Evolutionary conservation across 1,284 basidiomycete genomes (phyloP).

Genomic region (Rhodotorula sp.): DNA sequence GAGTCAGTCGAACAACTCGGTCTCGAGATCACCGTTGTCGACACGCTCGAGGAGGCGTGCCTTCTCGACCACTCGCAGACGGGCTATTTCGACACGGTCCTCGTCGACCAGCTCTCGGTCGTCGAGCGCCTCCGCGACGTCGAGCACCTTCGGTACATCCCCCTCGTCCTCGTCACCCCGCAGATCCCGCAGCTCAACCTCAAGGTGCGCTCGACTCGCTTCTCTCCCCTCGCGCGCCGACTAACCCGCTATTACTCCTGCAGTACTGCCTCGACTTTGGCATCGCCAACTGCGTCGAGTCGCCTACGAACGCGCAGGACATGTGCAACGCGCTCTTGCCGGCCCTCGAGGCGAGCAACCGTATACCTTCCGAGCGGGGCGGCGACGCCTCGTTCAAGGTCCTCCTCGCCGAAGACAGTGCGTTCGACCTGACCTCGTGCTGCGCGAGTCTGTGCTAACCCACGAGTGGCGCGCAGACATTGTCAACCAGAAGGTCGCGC

Average conservation of each 20-base stretch:
- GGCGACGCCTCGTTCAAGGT: conserved; percentile 82
- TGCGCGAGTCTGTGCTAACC: neutral
- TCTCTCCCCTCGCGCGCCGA: neutral
- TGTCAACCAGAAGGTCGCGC: conserved; percentile 95
- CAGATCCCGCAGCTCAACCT: conserved; percentile 47
- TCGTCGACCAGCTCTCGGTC: conserved; percentile 81
- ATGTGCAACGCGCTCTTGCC: conserved; percentile 88
- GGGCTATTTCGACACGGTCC: conserved; percentile 91
- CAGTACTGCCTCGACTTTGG: conserved; percentile 53
- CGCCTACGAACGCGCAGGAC: conserved; percentile 83
- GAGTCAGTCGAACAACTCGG: conserved; percentile 76
- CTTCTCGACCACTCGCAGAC: conserved; percentile 55
- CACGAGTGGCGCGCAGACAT: conserved; percentile 54
- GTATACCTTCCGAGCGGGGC: conserved; percentile 43
- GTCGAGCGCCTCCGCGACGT: conserved; percentile 87
- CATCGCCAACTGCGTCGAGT: conserved; percentile 85
- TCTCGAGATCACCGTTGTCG: conserved; percentile 75
- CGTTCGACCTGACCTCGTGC: conserved; percentile 3
- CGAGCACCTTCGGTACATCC: conserved; percentile 93
- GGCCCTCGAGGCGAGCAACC: conserved; percentile 73
- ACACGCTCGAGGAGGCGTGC: conserved; percentile 70
- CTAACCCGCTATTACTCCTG: neutral
- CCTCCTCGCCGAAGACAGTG: conserved; percentile 89
- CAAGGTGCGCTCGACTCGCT: conserved; percentile 32
- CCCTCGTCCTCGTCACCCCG: conserved; percentile 89